Percentiles rank a stretch among this genome's conserved stretches.
Conservation (phyloP, 306 rosid genomes). For the Quercus berberidifolia region DNA sequence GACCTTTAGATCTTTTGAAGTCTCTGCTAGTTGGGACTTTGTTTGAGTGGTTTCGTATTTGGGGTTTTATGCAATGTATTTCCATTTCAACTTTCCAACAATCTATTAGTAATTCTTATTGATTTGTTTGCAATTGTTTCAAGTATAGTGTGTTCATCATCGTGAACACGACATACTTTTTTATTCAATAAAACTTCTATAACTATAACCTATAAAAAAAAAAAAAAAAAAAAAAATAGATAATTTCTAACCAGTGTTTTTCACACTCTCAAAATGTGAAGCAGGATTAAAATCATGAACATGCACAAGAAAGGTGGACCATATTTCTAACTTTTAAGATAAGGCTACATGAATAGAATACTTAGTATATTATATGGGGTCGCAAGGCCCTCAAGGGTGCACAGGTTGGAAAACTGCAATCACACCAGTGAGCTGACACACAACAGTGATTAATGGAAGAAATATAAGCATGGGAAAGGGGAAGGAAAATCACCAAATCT, state of each 20-base stretch:
- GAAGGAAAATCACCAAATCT: constrained; percentile 56
- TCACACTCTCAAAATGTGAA: background rate
- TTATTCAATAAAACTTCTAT: too few species aligned
- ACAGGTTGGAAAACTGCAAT: constrained; percentile 7
- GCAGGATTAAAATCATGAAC: background rate
- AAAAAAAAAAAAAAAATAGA: too few species aligned
- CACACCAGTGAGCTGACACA: background rate
- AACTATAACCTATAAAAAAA: too few species aligned
- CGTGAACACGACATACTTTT: too few species aligned
- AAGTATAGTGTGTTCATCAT: too few species aligned
- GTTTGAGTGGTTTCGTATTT: too few species aligned
- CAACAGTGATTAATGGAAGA: background rate
- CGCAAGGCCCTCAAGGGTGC: background rate
- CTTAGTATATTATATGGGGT: background rate
- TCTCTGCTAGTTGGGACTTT: too few species aligned
- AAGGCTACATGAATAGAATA: background rate
- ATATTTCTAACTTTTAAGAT: background rate
- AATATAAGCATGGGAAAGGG: constrained; percentile 5
- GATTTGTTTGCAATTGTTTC: too few species aligned
- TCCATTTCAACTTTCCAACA: too few species aligned
- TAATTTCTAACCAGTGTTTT: background rate
- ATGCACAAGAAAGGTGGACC: background rate
- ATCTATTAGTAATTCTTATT: too few species aligned
- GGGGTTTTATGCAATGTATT: too few species aligned
- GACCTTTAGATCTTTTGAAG: too few species aligned